Evolutionary conservation across 352 stramenopile species (phyloP).

Genomic region (Globisporangium canariense): DNA sequence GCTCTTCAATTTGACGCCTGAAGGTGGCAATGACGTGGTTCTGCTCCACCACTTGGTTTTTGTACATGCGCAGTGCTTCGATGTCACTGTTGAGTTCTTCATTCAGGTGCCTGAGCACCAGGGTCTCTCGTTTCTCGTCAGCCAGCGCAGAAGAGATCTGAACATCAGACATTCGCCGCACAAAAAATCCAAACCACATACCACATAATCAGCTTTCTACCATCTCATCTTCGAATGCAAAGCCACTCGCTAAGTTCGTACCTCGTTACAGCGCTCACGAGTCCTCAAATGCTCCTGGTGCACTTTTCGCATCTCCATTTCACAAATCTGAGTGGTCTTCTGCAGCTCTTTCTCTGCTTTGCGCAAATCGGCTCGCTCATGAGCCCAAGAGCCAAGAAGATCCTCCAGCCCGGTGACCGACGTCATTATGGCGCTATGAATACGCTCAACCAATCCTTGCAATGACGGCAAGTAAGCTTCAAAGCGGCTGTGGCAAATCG

Average conservation of each 20-base stretch:
- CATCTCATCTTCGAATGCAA: not conserved
- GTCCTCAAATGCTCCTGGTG: conserved; percentile 16
- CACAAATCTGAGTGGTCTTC: conserved; percentile 27
- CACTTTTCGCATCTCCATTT: conserved; percentile 34
- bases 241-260: not conserved
- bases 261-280: conserved; percentile 2
- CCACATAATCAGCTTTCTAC: not conserved
- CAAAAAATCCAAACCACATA: not conserved
- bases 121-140: conserved; percentile 8
- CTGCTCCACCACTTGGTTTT: conserved; percentile 5
- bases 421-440: not conserved
- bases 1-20: not conserved
- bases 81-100: not conserved
- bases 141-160: conserved; percentile 1
- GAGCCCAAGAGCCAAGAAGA: conserved; percentile 31
- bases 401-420: conserved; percentile 14
- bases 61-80: conserved; percentile 4
- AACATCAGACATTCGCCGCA: not conserved
- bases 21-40: not conserved
- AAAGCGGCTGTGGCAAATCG: not conserved
- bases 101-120: not conserved
- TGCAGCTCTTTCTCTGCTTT: conserved; percentile 30
- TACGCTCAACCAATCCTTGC: conserved; percentile 1
- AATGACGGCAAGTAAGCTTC: conserved; percentile 3
- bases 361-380: conserved; percentile 32